Evolutionary conservation across 148 eudicot species (phyloP).

Genomic region (Vaccinium myrtillus): DNA sequence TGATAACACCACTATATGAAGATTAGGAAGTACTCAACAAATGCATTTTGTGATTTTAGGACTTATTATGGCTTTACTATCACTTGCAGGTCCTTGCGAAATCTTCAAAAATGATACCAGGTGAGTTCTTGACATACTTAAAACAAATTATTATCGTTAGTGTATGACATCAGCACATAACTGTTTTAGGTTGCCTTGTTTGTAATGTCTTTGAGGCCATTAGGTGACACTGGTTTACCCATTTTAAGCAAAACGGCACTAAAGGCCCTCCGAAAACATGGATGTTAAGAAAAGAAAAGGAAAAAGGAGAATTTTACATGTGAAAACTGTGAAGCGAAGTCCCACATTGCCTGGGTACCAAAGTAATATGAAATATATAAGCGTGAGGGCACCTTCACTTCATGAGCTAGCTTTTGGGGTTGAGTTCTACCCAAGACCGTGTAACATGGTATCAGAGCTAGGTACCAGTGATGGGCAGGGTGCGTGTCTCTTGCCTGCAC

Average conservation of each 20-base stretch:
- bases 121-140: conserved; percentile 28
- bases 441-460: too few species aligned
- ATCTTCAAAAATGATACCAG: conserved; percentile 97
- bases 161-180: background rate
- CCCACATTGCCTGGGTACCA: too few species aligned
- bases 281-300: background rate
- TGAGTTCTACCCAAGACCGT: too few species aligned
- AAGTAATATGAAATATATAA: too few species aligned
- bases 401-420: too few species aligned
- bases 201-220: background rate
- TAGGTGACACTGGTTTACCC: background rate
- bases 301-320: background rate
- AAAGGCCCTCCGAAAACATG: background rate
- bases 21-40: background rate
- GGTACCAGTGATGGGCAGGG: too few species aligned
- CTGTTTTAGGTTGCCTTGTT: background rate
- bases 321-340: too few species aligned
- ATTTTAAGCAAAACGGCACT: background rate
- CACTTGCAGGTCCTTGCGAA: conserved; percentile 86
- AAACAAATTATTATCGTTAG: background rate
- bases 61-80: conserved; percentile 20
- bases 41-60: background rate
- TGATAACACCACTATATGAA: background rate
- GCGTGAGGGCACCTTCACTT: too few species aligned
- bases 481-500: too few species aligned